Base-by-base conservation (phyloP, 441 rosid genomes). In the Syzygium malaccense region DNA sequence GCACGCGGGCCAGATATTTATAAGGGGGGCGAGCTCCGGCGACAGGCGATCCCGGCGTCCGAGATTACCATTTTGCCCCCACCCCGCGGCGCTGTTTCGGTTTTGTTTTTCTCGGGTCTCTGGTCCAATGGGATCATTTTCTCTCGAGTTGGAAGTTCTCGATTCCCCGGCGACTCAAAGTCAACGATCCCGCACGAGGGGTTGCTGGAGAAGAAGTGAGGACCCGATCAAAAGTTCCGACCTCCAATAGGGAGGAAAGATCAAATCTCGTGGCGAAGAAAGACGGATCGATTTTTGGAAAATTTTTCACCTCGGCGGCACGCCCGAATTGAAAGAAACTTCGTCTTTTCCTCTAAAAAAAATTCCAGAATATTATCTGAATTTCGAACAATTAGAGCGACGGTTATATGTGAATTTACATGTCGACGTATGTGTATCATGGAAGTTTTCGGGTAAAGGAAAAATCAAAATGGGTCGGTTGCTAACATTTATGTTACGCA, bases 371-470 rank as follows among this genome's bases (percentile, higher is more conserved):
- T 13, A 1, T 0, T 20, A 33, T 0, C 49, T 3, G 10, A 19
- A 13, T 68, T 5, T 68, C 0, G 0, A 33, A 33, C 2, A 8
- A 15, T 64, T 4, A 18, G 19, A 18, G 19, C 26, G 0, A 33
- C 2, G 0, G 0, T 68, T 68, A 25, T 37, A 19, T 12, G 0
- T 32, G 37, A 64, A 64, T 64, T 15, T 32, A 4, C 1, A 0
- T 66, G 23, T 30, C 19, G 23, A 66, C 23, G 17, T 17, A 30
- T 30, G 25, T 4, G 12, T 17, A 6, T 17, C 12, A 2, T 0
- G 3, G 4, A 32, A 66, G 6, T 0, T 30, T 32, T 2, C 0
- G 1, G 20, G 8, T 66, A n/a, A n/a, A 32, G 8, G 15, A 64
- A 11, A 19, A 37, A 37, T 71, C 80, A 37, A 20, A 3, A 10